Conservation (phyloP, 2,329 filamentous ascomycete species). For the Coniella lustricola region DNA sequence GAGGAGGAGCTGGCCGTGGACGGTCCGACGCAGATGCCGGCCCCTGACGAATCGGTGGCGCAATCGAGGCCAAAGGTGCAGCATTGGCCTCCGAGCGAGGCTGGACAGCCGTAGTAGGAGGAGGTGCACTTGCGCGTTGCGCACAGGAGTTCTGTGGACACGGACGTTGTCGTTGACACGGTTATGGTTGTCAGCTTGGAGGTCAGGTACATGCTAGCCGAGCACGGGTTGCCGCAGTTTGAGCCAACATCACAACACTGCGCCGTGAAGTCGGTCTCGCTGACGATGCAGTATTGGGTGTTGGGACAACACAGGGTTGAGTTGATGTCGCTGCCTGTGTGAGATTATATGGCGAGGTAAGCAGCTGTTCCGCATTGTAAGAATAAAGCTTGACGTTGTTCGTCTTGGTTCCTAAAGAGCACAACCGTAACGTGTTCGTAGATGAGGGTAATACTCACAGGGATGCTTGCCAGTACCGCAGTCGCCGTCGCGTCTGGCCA, state of each 20-base stretch:
- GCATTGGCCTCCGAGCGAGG: conserved; percentile 24
- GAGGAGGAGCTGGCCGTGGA: conserved; percentile 16
- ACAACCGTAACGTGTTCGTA: too few species aligned
- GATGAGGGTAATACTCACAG: conserved; percentile 7
- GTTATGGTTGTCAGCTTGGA: conserved; percentile 23
- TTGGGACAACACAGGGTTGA: conserved; percentile 23
- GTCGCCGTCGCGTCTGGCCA: conserved; percentile 10
- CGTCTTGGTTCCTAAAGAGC: too few species aligned
- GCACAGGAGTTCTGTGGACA: conserved; percentile 18
- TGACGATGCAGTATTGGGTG: conserved; percentile 25
- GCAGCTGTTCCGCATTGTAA: neutral
- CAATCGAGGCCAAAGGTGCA: conserved; percentile 36
- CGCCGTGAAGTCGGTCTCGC: conserved; percentile 17
- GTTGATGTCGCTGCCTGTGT: conserved; percentile 23
- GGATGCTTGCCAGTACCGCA: conserved; percentile 1
- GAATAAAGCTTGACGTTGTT: too few species aligned
- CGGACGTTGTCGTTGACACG: conserved; percentile 13
- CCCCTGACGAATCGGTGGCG: conserved; percentile 18
- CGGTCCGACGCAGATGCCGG: conserved; percentile 25
- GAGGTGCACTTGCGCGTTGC: conserved; percentile 26
- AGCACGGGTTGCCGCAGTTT: conserved; percentile 26
- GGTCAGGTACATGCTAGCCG: conserved; percentile 23
- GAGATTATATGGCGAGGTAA: neutral
- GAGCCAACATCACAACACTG: conserved; percentile 28
- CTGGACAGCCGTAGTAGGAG: conserved; percentile 26